Base-by-base conservation (phyloP, 2,329 filamentous ascomycete species). In the Ophiostoma novo-ulmi region DNA sequence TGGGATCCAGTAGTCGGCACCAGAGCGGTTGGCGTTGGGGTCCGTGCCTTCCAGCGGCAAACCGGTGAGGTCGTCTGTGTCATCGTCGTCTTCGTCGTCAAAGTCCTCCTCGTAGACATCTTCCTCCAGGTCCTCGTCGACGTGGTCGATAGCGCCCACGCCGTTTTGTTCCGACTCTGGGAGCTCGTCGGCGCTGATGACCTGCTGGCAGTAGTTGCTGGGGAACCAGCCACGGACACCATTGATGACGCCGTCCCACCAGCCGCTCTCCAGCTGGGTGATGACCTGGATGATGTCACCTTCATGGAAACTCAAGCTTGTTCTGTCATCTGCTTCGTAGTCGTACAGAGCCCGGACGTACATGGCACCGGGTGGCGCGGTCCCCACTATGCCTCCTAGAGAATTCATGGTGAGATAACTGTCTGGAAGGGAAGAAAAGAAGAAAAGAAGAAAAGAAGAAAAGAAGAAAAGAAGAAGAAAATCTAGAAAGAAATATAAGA, bases 201-300 rank as follows among this genome's bases (percentile, higher is more conserved):
- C 91, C 74, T 95, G 88, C 75, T 93, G 89, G 82, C 95, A 98
- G 82, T 99, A 99, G 80, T 99, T 99, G 84, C 94, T 98, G 52
- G 95, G 95, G 80, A 99, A 99, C 95, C 95, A 99, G 79, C 95
- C 95, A 78, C 95, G 90, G 75, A 97, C 91, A 72, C 94, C 93
- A 77, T 97, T 95, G 79, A 99, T 97, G 70, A 99, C 93, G 67
- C 95, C 95, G 82, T 99, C 95, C 95, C 95, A 99, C 95, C 95
- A 99, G 71, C 95, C 95, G 77, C 94, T 98, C 80, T 99, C 95
- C 71, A 98, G 85, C 81, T 97, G 94, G 69, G 95, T 99, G 76
- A 99, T 94, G 76, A 99, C 95, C 82, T 98, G 94, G 77, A 99
- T 99, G 75, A 98, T 89, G 81, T 99, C 95, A 77, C 95, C 95